Conservation (phyloP, 2,329 filamentous ascomycete species). For the Cercospora berteroae region DNA sequence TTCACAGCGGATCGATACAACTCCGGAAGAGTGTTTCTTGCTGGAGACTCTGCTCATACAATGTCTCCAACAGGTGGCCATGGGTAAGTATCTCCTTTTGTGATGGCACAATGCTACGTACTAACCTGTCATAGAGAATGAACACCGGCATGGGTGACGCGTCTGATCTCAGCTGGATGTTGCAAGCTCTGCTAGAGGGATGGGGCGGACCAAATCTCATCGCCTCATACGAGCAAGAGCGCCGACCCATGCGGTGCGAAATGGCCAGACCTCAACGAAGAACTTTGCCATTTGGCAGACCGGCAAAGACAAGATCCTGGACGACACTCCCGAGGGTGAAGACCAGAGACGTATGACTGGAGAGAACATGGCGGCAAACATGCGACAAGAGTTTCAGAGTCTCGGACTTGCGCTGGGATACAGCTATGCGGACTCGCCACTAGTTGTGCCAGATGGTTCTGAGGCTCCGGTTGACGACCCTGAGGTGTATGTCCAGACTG, state of each 20-base stretch:
- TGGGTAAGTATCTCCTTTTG: constrained; percentile 22
- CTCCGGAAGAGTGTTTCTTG: constrained; percentile 27
- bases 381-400: constrained; percentile 8
- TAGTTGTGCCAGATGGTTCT: constrained; percentile 3
- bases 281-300: constrained; percentile 8
- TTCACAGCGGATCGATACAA: constrained; percentile 1
- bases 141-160: constrained; percentile 40
- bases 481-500: constrained; percentile 9
- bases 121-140: constrained; percentile 22
- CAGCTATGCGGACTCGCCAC: background rate
- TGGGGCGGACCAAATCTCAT: constrained; percentile 27
- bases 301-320: background rate
- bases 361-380: constrained; percentile 8
- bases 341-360: constrained; percentile 1
- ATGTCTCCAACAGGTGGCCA: constrained; percentile 40
- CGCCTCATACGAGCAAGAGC: constrained; percentile 32
- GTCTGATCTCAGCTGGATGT: constrained; percentile 39
- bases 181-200: constrained; percentile 29
- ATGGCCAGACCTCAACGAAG: constrained; percentile 6
- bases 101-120: background rate
- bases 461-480: background rate
- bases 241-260: constrained; percentile 30
- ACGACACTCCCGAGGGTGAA: constrained; percentile 3
- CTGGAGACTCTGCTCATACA: constrained; percentile 38
- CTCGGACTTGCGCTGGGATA: constrained; percentile 9